Conservation (phyloP, 148 eudicot species). For the Polygonum maritimum region DNA sequence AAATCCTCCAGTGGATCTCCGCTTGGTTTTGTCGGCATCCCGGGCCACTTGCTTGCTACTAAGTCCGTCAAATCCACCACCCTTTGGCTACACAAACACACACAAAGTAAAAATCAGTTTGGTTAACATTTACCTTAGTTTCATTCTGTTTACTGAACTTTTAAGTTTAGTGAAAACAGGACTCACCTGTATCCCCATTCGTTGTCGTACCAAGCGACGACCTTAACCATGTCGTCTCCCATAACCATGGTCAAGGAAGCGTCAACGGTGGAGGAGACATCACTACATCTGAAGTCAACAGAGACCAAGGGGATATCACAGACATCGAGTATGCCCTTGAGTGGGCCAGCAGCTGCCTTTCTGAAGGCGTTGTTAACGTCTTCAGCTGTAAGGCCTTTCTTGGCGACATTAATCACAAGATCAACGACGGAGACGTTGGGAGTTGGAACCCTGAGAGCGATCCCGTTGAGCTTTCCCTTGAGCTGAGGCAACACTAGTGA, state of each 20-base stretch:
- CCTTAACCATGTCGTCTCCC: constrained; percentile 99
- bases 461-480: constrained; percentile 97
- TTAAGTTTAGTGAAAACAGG: not conserved
- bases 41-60: constrained; percentile 92
- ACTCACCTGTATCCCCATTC: constrained; percentile 98
- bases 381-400: constrained; percentile 83
- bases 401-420: constrained; percentile 86
- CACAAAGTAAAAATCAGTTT: not conserved
- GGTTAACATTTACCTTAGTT: not conserved
- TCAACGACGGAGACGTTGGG: constrained; percentile 98
- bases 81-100: constrained; percentile 51
- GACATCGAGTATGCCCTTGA: constrained; percentile 75
- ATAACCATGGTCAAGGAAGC: constrained; percentile 98
- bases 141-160: not conserved
- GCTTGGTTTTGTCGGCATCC: constrained; percentile 30
- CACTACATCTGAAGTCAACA: constrained; percentile 83
- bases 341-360: constrained; percentile 88
- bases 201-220: constrained; percentile 98
- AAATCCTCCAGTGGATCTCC: constrained; percentile 95
- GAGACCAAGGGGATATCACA: constrained; percentile 92
- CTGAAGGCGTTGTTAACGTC: constrained; percentile 92
- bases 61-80: constrained; percentile 96
- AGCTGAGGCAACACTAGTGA: constrained; percentile 94
- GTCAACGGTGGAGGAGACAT: constrained; percentile 88
- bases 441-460: constrained; percentile 94